Conservation (phyloP, 2,329 filamentous ascomycete genomes). For the Geosmithia putterillii region DNA sequence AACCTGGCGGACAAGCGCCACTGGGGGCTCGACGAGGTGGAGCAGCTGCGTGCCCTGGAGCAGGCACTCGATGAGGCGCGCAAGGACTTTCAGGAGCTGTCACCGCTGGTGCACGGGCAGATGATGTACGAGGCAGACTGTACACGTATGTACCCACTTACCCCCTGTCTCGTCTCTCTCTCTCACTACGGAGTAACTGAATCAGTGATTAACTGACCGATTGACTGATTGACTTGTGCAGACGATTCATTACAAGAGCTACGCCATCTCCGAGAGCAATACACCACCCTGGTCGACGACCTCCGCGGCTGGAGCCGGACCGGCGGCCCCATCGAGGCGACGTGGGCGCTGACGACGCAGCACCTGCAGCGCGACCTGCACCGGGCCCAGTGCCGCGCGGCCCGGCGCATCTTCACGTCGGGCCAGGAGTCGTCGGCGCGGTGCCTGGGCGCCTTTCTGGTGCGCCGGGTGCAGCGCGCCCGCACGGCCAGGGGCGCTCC, state of each 20-base stretch:
- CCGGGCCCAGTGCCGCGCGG: constrained; percentile 44
- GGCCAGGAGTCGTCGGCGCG: constrained; percentile 33
- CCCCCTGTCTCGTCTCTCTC: too few relatives aligned
- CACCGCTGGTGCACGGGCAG: constrained; percentile 40
- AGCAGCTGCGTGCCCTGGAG: constrained; percentile 43
- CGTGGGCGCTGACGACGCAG: constrained; percentile 42
- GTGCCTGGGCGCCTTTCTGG: constrained; percentile 44
- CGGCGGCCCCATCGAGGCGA: constrained; percentile 41
- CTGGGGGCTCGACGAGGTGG: constrained; percentile 47
- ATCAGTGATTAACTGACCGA: too few relatives aligned
- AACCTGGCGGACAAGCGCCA: constrained; percentile 44
- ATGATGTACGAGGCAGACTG: constrained; percentile 46
- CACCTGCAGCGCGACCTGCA: constrained; percentile 37
- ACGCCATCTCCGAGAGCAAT: constrained; percentile 27
- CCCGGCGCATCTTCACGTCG: constrained; percentile 40
- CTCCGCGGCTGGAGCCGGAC: constrained; percentile 42
- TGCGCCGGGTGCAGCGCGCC: constrained; percentile 35
- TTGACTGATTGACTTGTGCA: too few relatives aligned
- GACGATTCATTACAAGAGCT: constrained; percentile 41
- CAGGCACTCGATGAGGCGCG: constrained; percentile 45
- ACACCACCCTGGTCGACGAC: constrained; percentile 33
- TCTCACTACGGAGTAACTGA: too few relatives aligned
- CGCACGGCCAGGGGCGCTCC: constrained; percentile 11
- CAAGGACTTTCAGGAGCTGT: constrained; percentile 47
- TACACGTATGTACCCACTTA: constrained; percentile 26